Conservation (phyloP, 345 rosid species). For the Camelina hispida region DNA sequence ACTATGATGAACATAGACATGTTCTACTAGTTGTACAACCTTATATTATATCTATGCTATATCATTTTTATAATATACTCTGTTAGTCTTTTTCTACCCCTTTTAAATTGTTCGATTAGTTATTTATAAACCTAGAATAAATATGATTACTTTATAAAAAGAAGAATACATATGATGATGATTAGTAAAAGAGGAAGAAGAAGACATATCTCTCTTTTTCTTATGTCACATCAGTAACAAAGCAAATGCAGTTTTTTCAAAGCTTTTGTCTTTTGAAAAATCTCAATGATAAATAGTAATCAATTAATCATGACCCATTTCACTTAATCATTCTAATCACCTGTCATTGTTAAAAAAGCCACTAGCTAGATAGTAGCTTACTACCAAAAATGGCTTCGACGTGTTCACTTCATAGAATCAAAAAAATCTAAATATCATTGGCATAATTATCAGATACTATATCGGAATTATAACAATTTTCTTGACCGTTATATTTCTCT, state of each 20-base stretch:
- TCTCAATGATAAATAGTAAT: not conserved
- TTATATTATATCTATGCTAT: not conserved
- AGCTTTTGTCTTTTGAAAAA: constrained; percentile 22
- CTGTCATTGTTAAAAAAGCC: constrained; percentile 32
- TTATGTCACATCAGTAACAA: constrained; percentile 34
- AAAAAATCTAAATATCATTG: not conserved
- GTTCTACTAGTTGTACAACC: not conserved
- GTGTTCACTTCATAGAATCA: constrained; percentile 25
- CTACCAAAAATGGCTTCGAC: constrained; percentile 29
- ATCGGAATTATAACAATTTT: not conserved
- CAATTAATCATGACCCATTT: constrained; percentile 19
- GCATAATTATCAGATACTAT: not conserved
- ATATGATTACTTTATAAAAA: not conserved
- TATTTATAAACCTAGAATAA: not conserved
- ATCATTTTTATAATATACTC: not conserved
- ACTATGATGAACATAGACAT: not conserved
- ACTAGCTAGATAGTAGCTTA: constrained; percentile 12
- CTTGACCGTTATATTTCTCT: not conserved
- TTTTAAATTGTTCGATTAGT: not conserved
- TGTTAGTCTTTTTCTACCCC: not conserved
- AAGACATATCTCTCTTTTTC: not conserved
- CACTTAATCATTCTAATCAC: constrained; percentile 30
- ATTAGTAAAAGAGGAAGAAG: not conserved
- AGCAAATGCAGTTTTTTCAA: constrained; percentile 9
- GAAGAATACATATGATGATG: not conserved